Base-by-base conservation (phyloP, 2,329 filamentous ascomycete species). In the Albophoma yamanashiensis region DNA sequence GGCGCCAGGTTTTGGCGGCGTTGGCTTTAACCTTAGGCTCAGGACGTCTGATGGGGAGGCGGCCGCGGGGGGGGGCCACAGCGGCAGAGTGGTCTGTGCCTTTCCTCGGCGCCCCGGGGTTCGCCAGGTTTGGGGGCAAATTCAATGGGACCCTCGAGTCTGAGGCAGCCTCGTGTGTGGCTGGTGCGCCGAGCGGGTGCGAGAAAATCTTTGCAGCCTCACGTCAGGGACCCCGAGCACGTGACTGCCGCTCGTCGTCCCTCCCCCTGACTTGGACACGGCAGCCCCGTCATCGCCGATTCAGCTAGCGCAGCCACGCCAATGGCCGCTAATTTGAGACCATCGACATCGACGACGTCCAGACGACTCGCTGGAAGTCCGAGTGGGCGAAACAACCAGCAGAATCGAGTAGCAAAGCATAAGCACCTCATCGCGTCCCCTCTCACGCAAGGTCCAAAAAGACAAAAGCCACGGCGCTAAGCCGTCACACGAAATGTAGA, bases 11-110 rank as follows among this genome's bases (percentile, higher is more conserved):
- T 8, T 11, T 57, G 27, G 42, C 67, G 66, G 67, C 67, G 66
- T 70, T 67, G 66, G 67, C 65, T 69, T 31, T 31, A 31, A 31
- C 27, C 27, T 69, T 67, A 62, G 65, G 64, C 62, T 61, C 66
- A 42, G 47, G 31, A 20, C 31, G n/a, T 22, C 50, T 38, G 8
- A 43, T 55, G 50, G 31, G 31, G 50, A 53, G 50, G 50, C 31
- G 17, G 31, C 20, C n/a, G n/a, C n/a, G n/a, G n/a, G 50, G 50
- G 50, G 50, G 47, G 20, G 47, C 31, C 20, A 14, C 27, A 34
- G 47, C 15, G 47, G 47, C 47, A n/a, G 9, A 7, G 50, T 53
- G 50, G 50, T 55, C 50, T 55, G 50, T 55, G 50, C 50, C 50
- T 53, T 6, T n/a, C 22, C 25, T 36, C 47, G 47, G 47, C 47